A percentile compares a stretch with the other conserved stretches of the same genome.
These are phyloP conservation scores for Pythium coloratum DNA, from an alignment of 352 stramenopile genomes.

Conservation along the genomic window DNA sequence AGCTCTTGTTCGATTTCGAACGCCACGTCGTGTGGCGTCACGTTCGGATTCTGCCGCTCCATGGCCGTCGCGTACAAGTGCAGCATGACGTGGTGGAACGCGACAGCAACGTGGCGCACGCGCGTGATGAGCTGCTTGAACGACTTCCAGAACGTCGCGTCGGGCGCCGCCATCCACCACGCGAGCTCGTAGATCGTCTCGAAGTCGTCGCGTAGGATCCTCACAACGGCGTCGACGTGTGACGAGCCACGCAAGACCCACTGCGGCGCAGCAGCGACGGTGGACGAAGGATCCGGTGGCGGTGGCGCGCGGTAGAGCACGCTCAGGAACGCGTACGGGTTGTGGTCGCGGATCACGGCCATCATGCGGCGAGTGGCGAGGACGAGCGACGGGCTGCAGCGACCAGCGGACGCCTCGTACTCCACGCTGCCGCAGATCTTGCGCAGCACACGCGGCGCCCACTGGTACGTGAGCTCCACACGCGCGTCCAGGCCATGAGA, in stretches of 20 bases:
- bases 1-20: slow-evolving; percentile 9
- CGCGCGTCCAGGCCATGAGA: not conserved
- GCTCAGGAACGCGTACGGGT: slow-evolving; percentile 27
- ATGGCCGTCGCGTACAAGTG: slow-evolving; percentile 29
- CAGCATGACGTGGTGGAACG: slow-evolving; percentile 30
- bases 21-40: slow-evolving; percentile 1
- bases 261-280: not conserved
- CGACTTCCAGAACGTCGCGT: slow-evolving; percentile 22
- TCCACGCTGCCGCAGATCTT: slow-evolving; percentile 25
- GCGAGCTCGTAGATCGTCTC: slow-evolving; percentile 12
- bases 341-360: slow-evolving; percentile 16
- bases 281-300: not conserved
- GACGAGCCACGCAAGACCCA: slow-evolving; percentile 6
- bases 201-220: slow-evolving; percentile 12
- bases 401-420: slow-evolving; percentile 5
- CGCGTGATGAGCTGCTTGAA: slow-evolving; percentile 18
- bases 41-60: slow-evolving; percentile 14
- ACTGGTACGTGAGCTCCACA: slow-evolving; percentile 26
- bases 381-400: slow-evolving; percentile 14
- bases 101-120: slow-evolving; percentile 15
- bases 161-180: slow-evolving; percentile 23
- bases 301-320: slow-evolving; percentile 27
- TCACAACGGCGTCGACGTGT: slow-evolving; percentile 7
- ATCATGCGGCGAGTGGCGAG: slow-evolving; percentile 12
- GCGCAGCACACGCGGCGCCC: slow-evolving; percentile 19